phyloP scores from a whole-genome alignment of 179 eudicot genomes.

The Beta corolliflora region DNA sequence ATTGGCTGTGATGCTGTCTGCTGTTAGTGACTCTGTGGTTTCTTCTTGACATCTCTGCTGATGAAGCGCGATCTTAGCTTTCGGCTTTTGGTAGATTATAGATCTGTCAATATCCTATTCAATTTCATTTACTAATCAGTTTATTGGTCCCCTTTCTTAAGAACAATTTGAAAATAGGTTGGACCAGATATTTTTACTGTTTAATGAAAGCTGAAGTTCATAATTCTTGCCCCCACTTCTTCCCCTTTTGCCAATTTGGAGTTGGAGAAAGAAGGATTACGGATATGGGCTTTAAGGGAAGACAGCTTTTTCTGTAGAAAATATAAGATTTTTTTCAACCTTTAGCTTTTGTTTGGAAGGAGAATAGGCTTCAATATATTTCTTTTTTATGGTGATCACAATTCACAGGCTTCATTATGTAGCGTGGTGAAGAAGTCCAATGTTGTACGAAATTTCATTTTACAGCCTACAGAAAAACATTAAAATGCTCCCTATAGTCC shows the following conservation, averaged over 20 bases:
- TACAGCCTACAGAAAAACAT: too few relatives aligned
- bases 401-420: too few relatives aligned
- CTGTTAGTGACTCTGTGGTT: conserved; percentile 30
- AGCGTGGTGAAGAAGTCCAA: too few relatives aligned
- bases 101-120: conserved; percentile 15
- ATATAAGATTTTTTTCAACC: background rate
- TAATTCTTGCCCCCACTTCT: background rate
- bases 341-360: background rate
- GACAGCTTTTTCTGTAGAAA: background rate
- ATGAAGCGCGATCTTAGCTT: background rate
- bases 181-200: background rate
- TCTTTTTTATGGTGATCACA: too few relatives aligned
- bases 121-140: background rate
- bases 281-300: background rate
- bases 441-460: too few relatives aligned
- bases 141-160: conserved; percentile 15
- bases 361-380: too few relatives aligned
- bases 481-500: too few relatives aligned
- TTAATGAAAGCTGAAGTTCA: conserved; percentile 1
- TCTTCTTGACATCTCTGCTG: conserved; percentile 2
- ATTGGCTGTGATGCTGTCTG: conserved; percentile 50
- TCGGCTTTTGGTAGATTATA: background rate
- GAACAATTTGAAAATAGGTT: conserved; percentile 1
- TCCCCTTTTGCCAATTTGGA: background rate
- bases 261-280: conserved; percentile 3